These are phyloP conservation scores for Mitragyna speciosa DNA, from an alignment of 257 asterid genomes.

Conservation along the genomic window DNA sequence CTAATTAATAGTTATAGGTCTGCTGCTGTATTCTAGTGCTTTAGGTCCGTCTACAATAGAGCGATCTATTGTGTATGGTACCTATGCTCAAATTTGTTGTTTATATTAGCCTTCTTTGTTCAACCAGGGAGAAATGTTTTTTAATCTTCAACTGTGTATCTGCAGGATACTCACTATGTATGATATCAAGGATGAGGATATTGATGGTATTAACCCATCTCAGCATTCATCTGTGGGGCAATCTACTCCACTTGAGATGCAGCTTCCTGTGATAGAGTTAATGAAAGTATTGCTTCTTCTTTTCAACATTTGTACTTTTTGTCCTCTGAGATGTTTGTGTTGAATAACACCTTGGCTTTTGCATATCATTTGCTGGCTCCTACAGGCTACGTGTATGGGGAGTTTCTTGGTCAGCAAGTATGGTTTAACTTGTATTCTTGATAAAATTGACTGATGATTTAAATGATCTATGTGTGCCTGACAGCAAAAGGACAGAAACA, in stretches of 20 bases:
- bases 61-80: background rate
- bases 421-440: background rate
- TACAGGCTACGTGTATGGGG: background rate
- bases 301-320: constrained; percentile 11
- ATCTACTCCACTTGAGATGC: constrained; percentile 59
- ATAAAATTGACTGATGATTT: background rate
- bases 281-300: constrained; percentile 62
- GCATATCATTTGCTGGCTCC: constrained; percentile 5
- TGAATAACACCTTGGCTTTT: background rate
- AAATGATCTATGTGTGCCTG: background rate
- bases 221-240: constrained; percentile 56
- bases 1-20: background rate
- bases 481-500: background rate
- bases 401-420: background rate
- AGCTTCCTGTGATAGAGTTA: constrained; percentile 80
- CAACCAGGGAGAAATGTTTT: constrained; percentile 8
- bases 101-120: background rate
- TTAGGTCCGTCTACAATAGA: background rate
- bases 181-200: constrained; percentile 73
- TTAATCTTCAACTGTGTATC: constrained; percentile 23
- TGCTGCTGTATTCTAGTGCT: background rate
- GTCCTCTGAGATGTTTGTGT: background rate
- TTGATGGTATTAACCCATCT: constrained; percentile 63
- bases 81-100: background rate
- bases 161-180: constrained; percentile 93